Base-by-base conservation (phyloP, 768 basidiomycete species). In the Porphyrellus cyaneotinctus region DNA sequence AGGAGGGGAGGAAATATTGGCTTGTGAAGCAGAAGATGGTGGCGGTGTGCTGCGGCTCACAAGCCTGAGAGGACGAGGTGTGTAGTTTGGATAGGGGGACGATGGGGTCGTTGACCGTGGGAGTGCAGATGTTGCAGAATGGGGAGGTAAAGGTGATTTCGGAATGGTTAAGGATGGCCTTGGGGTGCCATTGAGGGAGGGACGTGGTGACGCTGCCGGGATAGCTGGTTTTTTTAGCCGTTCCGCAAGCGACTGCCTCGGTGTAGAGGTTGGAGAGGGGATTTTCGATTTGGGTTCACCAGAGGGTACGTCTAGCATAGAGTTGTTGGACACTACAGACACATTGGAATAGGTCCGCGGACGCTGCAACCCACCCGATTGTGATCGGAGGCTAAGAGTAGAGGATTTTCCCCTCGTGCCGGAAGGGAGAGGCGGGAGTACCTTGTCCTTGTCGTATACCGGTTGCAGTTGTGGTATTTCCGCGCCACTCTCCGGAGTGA, bases 331-430 rank as follows among this genome's bases (percentile, higher is more conserved):
- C 13, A 53, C 53, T 3, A 58, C 67, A 41, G 56, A 70, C 14
- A 57, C 49, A 68, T 18, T 77, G 35, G 43, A 71, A 64, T 64
- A 75, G 70, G 49, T 75, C 60, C 68, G 64, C 7, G 66, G 56
- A 58, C 72, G 62, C 26, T 53, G 63, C 38, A 64, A 20, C 2
- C 23, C 48, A 13, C 32, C 42, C 1, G 43, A 15, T 13, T 46
- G 58, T 2, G 60, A 53, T 2, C 51, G 56, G 26, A 60, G 63
- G 22, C 57, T 26, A 3, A 61, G 50, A 23, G 49, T 33, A 23
- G 60, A 60, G 9, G 67, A 63, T 39, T 64, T 69, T 30, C 48
- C 50, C 41, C 43, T 60, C 4, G 3, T 13, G 2, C 22, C 5
- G 0, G 53, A 20, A 44, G 71, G 65, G n/a, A 72, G 58, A 28